Evolutionary conservation across 2,329 filamentous ascomycete genomes (phyloP).

Genomic region (Fusarium ambrosium): DNA sequence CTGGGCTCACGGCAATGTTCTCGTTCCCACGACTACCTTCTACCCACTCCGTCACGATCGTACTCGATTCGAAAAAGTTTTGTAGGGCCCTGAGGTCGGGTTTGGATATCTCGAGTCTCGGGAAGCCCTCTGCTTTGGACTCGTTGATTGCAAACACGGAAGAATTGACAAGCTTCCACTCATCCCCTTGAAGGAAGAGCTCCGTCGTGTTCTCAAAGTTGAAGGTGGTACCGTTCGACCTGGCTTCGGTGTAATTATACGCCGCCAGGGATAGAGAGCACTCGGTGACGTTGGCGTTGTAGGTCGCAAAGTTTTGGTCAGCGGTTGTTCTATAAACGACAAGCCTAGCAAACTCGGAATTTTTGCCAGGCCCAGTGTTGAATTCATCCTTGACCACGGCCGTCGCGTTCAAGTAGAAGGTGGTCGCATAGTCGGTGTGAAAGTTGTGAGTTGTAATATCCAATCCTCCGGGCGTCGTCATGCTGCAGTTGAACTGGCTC

Average conservation of each 20-base stretch:
- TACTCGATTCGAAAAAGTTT: slow-evolving; percentile 15
- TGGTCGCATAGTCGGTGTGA: slow-evolving; percentile 9
- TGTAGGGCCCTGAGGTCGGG: slow-evolving; percentile 13
- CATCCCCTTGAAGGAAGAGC: neutral
- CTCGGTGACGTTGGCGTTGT: slow-evolving; percentile 24
- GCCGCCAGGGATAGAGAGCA: slow-evolving; percentile 17
- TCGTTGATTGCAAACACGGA: neutral
- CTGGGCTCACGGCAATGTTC: slow-evolving; percentile 19
- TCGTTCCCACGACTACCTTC: slow-evolving; percentile 18
- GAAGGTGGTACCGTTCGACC: slow-evolving; percentile 23
- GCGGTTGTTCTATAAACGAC: slow-evolving; percentile 18
- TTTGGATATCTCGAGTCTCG: neutral
- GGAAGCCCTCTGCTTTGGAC: neutral
- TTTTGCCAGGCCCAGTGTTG: neutral
- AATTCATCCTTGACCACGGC: neutral
- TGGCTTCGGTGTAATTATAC: slow-evolving; percentile 6
- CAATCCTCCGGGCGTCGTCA: slow-evolving; percentile 21
- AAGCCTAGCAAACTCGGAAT: slow-evolving; percentile 4
- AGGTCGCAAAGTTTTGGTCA: slow-evolving; percentile 10
- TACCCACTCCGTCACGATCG: slow-evolving; percentile 11
- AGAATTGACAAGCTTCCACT: neutral
- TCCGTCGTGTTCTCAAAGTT: neutral
- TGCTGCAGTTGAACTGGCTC: neutral
- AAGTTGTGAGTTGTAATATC: neutral
- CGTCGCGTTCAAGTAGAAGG: slow-evolving; percentile 9